A percentile compares a stretch with the other conserved stretches of the same genome.
phyloP scores from a whole-genome alignment of 768 basidiomycete genomes.

The Cubamyces sp. region DNA sequence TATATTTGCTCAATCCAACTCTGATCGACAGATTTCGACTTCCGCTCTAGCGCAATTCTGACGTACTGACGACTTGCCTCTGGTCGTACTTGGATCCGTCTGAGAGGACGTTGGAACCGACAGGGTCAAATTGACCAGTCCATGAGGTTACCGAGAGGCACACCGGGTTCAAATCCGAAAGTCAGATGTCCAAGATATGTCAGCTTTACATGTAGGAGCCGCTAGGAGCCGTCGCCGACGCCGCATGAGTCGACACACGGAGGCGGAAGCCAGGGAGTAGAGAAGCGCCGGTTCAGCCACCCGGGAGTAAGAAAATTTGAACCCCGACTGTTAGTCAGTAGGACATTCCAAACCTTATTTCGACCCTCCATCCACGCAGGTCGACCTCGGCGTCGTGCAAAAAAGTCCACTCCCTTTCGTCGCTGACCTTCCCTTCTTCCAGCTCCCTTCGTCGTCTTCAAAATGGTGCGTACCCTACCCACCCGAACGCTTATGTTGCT shows the following conservation, averaged over 20 bases:
- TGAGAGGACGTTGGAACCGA: too few species aligned
- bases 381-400: slow-evolving; percentile 32
- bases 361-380: slow-evolving; percentile 29
- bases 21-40: too few species aligned
- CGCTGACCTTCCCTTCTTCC: slow-evolving; percentile 22
- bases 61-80: too few species aligned
- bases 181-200: too few species aligned
- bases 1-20: too few species aligned
- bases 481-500: not conserved
- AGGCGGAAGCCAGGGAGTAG: not conserved
- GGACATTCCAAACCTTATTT: slow-evolving; percentile 27
- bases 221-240: not conserved
- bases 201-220: too few species aligned
- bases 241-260: not conserved
- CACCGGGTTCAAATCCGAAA: too few species aligned
- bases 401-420: slow-evolving; percentile 27
- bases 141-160: too few species aligned
- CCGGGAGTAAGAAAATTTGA: slow-evolving; percentile 18
- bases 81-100: too few species aligned
- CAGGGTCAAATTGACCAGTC: too few species aligned
- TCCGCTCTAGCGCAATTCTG: too few species aligned
- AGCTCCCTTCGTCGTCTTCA: slow-evolving; percentile 17
- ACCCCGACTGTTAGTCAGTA: slow-evolving; percentile 23
- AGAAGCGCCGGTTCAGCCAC: slow-evolving; percentile 24
- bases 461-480: slow-evolving; percentile 33